A percentile compares a stretch with the other conserved stretches of the same genome.
Evolutionary conservation across 371 early-diverging fungal species (phyloP).

Genomic region (Aphelidium insulamus): DNA sequence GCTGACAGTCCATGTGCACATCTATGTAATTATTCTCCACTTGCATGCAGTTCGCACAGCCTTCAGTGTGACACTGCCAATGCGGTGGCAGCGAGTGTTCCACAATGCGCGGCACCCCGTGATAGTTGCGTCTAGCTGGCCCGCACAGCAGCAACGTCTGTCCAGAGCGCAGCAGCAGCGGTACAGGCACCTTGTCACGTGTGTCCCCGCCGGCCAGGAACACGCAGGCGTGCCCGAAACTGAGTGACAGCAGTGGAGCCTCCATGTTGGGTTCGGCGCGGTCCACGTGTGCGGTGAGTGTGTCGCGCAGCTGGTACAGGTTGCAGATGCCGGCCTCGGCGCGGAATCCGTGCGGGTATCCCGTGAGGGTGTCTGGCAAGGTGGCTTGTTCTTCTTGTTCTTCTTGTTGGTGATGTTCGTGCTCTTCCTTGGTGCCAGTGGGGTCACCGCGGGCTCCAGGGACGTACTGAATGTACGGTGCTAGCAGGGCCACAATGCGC

Average conservation of each 20-base stretch:
- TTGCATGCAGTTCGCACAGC: no score
- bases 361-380: neutral
- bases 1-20: no score
- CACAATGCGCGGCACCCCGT: conserved; percentile 45
- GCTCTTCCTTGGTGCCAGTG: no score
- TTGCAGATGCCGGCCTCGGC: conserved; percentile 89
- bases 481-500: no score
- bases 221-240: conserved; percentile 54
- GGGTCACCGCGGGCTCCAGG: no score
- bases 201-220: conserved; percentile 51
- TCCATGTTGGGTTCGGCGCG: conserved; percentile 68
- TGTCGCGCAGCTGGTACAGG: conserved; percentile 63
- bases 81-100: conserved; percentile 34
- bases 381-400: neutral
- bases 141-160: conserved; percentile 72
- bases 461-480: no score
- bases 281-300: conserved; percentile 86
- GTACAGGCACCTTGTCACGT: conserved; percentile 31
- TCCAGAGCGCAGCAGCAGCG: conserved; percentile 47
- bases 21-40: conserved; percentile 2
- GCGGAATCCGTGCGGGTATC: no score
- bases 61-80: conserved; percentile 10
- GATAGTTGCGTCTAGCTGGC: conserved; percentile 3
- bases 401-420: conserved; percentile 5
- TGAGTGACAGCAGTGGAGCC: conserved; percentile 67